phyloP scores from a whole-genome alignment of 768 basidiomycete genomes.

The Chalciporus piperatus region DNA sequence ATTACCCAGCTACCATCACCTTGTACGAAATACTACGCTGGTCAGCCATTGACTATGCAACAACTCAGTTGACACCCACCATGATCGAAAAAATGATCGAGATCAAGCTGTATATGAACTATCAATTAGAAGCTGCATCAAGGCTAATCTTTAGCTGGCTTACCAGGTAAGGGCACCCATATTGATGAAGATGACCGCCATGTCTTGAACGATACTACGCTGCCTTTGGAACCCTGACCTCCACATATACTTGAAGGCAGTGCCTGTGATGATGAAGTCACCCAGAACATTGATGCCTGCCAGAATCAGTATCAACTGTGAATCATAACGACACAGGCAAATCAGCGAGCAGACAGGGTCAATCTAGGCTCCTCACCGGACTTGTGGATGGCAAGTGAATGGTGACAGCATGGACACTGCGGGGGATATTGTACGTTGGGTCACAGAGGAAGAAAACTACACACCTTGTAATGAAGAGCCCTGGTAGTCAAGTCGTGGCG shows the following conservation, averaged over 20 bases:
- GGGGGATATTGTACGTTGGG: background rate
- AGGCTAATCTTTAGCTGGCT: background rate
- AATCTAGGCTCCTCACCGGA: background rate
- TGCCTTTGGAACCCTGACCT: slow-evolving; percentile 4
- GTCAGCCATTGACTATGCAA: background rate
- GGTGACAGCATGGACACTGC: slow-evolving; percentile 8
- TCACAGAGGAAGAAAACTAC: background rate
- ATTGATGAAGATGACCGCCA: slow-evolving; percentile 11
- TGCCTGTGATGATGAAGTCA: slow-evolving; percentile 7
- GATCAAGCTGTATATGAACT: background rate
- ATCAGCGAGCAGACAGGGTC: too few relatives aligned
- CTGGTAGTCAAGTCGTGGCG: too few relatives aligned
- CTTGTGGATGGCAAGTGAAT: slow-evolving; percentile 1
- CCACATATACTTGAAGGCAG: slow-evolving; percentile 16
- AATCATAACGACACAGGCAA: background rate
- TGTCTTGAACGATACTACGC: slow-evolving; percentile 6
- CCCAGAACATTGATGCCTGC: slow-evolving; percentile 1
- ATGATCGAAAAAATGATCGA: background rate
- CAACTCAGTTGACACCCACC: background rate
- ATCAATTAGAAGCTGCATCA: background rate
- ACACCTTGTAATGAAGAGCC: slow-evolving; percentile 2
- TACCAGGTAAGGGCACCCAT: slow-evolving; percentile 15
- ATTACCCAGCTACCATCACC: background rate
- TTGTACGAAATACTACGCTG: slow-evolving; percentile 4
- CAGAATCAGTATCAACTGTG: slow-evolving; percentile 6